Base-by-base conservation (phyloP, 306 rosid species). In the Nissolia schottii region DNA sequence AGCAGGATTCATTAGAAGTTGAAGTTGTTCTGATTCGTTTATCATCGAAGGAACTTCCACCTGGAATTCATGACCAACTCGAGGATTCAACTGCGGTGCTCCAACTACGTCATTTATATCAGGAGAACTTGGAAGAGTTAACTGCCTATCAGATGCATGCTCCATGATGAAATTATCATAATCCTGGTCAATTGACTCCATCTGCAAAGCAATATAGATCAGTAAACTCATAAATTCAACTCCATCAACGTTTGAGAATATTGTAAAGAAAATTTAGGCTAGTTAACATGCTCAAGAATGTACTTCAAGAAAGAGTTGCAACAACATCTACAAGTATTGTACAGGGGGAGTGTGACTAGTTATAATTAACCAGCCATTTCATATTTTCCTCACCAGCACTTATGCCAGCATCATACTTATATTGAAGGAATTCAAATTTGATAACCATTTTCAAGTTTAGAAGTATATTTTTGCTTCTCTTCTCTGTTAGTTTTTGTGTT, bases 21-120 rank as follows among this genome's bases (percentile, higher is more conserved):
- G 73, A 61, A 66, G 70, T 34, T 2, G 49, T 61, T 86, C 81
- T 55, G 83, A 70, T 74, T 87, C 84, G 25, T 81, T 54, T 19
- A 74, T 35, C 74, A 85, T 11, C 40, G 85, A 25, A 80, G 90
- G 91, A 82, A 89, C 80, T 64, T 75, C 85, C 41, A 72, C 96
- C 75, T 91, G 97, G 75, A 80, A 81, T 66, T 89, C 85, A 28
- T 64, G 77, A 48, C 97, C 96, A 58, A 91, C 54, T 64, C 88
- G 81, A 23, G 91, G 88, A 75, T 25, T 71, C 56, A 79, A 15
- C 22, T 80, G 79, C 10, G 85, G 85, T 14, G 73, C 92, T 64
- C 81, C 83, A 38, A 79, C 84, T 43, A 70, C 65, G 70, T 79
- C 56, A 55, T 32, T 69, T 60, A 60, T 48, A 72, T 80, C 82